Evolutionary conservation across 768 basidiomycete genomes (phyloP).

Genomic region (Suillus placidus): DNA sequence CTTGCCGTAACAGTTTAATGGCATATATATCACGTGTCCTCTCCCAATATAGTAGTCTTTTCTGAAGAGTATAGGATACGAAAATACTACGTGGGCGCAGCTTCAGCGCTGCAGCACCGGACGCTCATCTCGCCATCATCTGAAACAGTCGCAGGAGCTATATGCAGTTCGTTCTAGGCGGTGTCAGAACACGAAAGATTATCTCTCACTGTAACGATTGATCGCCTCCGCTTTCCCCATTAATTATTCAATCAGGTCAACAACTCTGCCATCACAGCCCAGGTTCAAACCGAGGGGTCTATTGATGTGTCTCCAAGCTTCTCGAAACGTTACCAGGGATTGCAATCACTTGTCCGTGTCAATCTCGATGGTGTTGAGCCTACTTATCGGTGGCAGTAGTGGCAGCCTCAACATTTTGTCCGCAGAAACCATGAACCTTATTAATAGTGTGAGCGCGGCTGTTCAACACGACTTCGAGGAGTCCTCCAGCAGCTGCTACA

Average conservation of each 20-base stretch:
- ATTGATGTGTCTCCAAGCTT: not conserved
- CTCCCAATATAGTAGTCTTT: no score
- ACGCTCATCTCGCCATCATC: not conserved
- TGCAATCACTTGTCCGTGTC: not conserved
- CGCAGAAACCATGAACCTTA: not conserved
- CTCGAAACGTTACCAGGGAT: not conserved
- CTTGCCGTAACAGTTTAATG: not conserved
- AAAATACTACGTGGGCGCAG: not conserved
- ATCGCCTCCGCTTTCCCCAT: not conserved
- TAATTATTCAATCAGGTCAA: not conserved
- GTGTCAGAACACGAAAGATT: not conserved
- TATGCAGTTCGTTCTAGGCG: not conserved
- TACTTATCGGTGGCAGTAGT: not conserved
- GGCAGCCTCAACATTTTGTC: not conserved
- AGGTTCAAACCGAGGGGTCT: not conserved
- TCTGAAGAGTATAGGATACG: no score
- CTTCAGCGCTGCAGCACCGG: slow-evolving; percentile 2
- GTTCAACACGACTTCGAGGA: not conserved
- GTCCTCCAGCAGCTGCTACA: not conserved
- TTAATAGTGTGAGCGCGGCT: not conserved
- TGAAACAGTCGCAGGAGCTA: not conserved
- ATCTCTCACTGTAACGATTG: not conserved
- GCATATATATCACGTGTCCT: slow-evolving; percentile 1
- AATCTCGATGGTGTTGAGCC: not conserved
- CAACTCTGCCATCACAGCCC: not conserved